phyloP scores from a whole-genome alignment of 768 basidiomycete genomes.

The Lentinula detonsa region DNA sequence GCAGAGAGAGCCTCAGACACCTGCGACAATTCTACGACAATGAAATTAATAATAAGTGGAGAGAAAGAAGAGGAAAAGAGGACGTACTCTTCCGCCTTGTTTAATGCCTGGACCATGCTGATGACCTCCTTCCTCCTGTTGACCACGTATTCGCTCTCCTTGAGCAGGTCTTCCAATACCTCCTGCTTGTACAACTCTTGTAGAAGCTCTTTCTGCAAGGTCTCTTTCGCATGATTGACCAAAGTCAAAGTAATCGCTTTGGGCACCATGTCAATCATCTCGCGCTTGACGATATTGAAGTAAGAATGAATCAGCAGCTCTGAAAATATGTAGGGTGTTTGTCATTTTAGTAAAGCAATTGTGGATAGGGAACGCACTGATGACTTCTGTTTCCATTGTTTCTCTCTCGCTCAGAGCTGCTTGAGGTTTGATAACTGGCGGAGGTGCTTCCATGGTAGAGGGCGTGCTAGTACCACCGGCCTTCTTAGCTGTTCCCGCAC shows the following conservation, averaged over 20 bases:
- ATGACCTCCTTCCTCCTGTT: slow-evolving; percentile 91
- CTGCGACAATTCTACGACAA: slow-evolving; percentile 51
- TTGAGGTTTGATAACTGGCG: slow-evolving; percentile 83
- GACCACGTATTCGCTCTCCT: slow-evolving; percentile 89
- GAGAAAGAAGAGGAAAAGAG: background rate
- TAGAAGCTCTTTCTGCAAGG: slow-evolving; percentile 87
- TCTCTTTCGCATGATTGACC: slow-evolving; percentile 90
- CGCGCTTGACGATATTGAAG: slow-evolving; percentile 97
- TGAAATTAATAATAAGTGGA: slow-evolving; percentile 9
- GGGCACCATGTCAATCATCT: slow-evolving; percentile 99
- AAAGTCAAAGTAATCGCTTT: slow-evolving; percentile 91
- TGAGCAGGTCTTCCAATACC: slow-evolving; percentile 89
- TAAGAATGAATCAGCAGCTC: slow-evolving; percentile 96
- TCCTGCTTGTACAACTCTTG: slow-evolving; percentile 98
- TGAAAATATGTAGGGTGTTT: slow-evolving; percentile 19
- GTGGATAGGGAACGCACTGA: slow-evolving; percentile 61
- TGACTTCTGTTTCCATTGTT: slow-evolving; percentile 98
- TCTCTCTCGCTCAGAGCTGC: slow-evolving; percentile 90
- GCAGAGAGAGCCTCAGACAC: slow-evolving; percentile 32
- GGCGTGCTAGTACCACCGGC: slow-evolving; percentile 27
- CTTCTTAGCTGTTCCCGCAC: slow-evolving; percentile 52
- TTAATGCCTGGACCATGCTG: slow-evolving; percentile 88
- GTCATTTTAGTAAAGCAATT: background rate
- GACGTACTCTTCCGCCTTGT: slow-evolving; percentile 93
- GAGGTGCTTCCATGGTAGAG: slow-evolving; percentile 63